Base-by-base conservation (phyloP, 345 rosid genomes). In the Viola odorata region DNA sequence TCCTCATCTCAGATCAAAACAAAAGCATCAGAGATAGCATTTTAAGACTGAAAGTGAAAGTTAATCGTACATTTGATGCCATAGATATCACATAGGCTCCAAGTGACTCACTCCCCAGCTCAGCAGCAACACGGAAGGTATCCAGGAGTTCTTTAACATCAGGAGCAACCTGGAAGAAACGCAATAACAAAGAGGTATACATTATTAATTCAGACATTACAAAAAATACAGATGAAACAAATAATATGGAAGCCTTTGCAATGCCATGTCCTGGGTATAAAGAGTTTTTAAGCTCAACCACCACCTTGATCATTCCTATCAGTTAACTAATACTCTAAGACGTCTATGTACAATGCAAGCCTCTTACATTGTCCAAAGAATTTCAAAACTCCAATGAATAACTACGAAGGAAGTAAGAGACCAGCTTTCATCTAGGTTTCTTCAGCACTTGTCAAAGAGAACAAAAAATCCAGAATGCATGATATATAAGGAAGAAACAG, bases 11-110 rank as follows among this genome's bases (percentile, higher is more conserved):
- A 5, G 3, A 60, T 23, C 32, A 23, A 23, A 23, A 23, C 32
- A 23, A 23, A 23, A 23, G 1, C 2, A 23, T 23, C 32, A 23
- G 32, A 23, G 32, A 23, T 23, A 23, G 32, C 32, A 23, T 23
- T 23, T 23, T 23, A 23, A 23, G 32, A 23, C 32, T 23, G 32
- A 23, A 0, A 23, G 32, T 23, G 32, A 23, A 23, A 0, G 53
- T 38, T 38, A 61, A 41, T 57, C 72, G 62, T 84, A 91, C 98
- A 80, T 92, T 83, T 72, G 97, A 94, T 72, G 99, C 97, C 99
- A 94, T 90, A 42, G 99, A 94, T 62, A 94, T 94, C 68, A 94
- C 91, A 69, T 94, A 94, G 67, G 99, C 97, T 66, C 99, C 99
- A 73, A 94, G 95, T 17, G 91, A 86, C 68, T 90, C 95, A 66